A percentile compares a stretch with the other conserved stretches of the same genome.
phyloP scores from a whole-genome alignment of 805 yeast species.

The Metschnikowia hibisci region DNA sequence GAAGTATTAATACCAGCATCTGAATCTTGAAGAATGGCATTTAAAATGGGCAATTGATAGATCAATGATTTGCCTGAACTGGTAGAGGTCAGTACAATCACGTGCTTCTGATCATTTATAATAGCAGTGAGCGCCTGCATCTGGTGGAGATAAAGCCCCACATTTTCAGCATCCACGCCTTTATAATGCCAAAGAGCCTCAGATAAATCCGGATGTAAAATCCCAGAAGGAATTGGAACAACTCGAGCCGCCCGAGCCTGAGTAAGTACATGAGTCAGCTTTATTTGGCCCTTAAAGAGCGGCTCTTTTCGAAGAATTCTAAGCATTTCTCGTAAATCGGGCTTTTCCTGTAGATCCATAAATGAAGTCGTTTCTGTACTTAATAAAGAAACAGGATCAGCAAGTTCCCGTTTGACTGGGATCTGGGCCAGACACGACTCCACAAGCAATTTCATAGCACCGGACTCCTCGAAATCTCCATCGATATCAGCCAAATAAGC shows the following conservation, averaged over 20 bases:
- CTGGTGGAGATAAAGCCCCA: constrained; percentile 73
- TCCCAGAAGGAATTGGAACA: constrained; percentile 37
- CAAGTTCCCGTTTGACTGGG: constrained; percentile 48
- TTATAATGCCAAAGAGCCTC: constrained; percentile 47
- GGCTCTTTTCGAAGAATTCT: constrained; percentile 43
- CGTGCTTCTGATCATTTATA: constrained; percentile 50
- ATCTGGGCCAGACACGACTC: constrained; percentile 32
- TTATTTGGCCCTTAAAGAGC: constrained; percentile 63
- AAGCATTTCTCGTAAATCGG: constrained; percentile 40
- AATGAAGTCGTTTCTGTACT: background rate
- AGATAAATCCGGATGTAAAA: constrained; percentile 46
- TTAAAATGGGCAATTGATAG: constrained; percentile 81
- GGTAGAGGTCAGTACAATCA: constrained; percentile 89
- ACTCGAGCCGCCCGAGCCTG: constrained; percentile 45
- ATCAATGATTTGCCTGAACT: constrained; percentile 94
- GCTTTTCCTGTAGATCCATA: constrained; percentile 12
- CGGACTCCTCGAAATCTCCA: constrained; percentile 26
- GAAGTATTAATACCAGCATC: constrained; percentile 29
- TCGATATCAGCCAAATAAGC: constrained; percentile 14
- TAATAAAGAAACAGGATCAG: constrained; percentile 56
- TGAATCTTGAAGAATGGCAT: constrained; percentile 37
- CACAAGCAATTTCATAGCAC: constrained; percentile 39
- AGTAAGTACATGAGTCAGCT: constrained; percentile 43
- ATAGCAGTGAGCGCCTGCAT: constrained; percentile 66
- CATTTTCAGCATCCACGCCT: constrained; percentile 38